Percentiles rank a stretch among this genome's conserved stretches.
Evolutionary conservation across 257 asterid genomes (phyloP).

Genomic region (Gentiana macrophylla): DNA sequence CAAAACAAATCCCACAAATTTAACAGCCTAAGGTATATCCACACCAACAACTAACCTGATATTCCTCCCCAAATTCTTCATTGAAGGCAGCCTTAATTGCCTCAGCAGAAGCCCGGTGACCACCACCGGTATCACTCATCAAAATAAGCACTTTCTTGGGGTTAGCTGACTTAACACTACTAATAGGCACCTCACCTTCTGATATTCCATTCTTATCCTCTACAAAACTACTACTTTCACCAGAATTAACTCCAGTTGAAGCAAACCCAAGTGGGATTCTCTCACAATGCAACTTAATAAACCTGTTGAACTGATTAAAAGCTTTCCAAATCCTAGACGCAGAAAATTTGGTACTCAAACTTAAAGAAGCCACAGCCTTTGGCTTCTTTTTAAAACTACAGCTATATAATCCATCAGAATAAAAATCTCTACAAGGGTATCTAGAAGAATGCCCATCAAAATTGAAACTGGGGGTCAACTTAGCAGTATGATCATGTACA

Average conservation of each 20-base stretch:
- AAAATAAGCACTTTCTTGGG: conserved; percentile 76
- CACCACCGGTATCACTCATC: conserved; percentile 99
- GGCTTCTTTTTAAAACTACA: conserved; percentile 27
- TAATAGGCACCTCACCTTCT: conserved; percentile 32
- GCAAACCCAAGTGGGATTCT: conserved; percentile 78
- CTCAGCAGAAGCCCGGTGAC: conserved; percentile 99
- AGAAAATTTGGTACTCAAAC: conserved; percentile 47
- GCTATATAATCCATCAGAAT: conserved; percentile 26
- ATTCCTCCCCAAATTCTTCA: conserved; percentile 80
- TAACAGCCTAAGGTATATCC: background rate
- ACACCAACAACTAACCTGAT: conserved; percentile 48
- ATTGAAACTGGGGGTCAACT: conserved; percentile 4
- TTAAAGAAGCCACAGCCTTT: conserved; percentile 44
- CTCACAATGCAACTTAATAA: conserved; percentile 71
- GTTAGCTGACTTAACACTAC: conserved; percentile 25
- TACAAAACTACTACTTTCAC: conserved; percentile 41
- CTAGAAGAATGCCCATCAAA: conserved; percentile 1
- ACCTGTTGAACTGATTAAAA: conserved; percentile 54
- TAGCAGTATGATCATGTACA: conserved; percentile 28
- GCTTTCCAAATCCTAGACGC: conserved; percentile 45
- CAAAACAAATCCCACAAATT: conserved; percentile 9
- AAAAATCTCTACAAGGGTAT: conserved; percentile 34
- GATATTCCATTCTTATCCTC: conserved; percentile 43
- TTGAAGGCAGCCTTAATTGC: conserved; percentile 87
- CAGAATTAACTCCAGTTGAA: conserved; percentile 37